These are phyloP conservation scores for Candida tammaniensis DNA, from an alignment of 805 yeast genomes.

Conservation along the genomic window DNA sequence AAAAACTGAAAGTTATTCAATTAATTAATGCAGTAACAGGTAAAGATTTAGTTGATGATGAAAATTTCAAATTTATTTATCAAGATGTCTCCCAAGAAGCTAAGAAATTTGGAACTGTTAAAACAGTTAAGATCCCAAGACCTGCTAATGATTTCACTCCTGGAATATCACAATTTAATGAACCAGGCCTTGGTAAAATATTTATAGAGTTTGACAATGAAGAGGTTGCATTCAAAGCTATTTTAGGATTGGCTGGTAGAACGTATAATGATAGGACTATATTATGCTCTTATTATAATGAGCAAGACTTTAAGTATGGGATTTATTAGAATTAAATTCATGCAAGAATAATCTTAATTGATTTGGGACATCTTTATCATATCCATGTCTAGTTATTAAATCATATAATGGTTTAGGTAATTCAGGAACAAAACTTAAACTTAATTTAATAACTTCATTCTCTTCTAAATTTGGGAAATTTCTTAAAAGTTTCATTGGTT, in stretches of 20 bases:
- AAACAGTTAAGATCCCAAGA: conserved; percentile 57
- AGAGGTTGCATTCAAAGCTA: conserved; percentile 53
- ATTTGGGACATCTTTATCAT: conserved; percentile 44
- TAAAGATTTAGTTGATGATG: conserved; percentile 56
- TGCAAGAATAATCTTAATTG: conserved; percentile 19
- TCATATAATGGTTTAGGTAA: conserved; percentile 67
- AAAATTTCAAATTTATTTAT: conserved; percentile 45
- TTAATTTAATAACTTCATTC: conserved; percentile 69
- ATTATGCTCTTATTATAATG: conserved; percentile 60
- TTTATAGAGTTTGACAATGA: conserved; percentile 60
- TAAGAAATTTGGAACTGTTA: conserved; percentile 49
- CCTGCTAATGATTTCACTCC: conserved; percentile 51
- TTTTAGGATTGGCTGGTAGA: conserved; percentile 61
- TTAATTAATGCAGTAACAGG: conserved; percentile 65
- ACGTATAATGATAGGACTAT: conserved; percentile 67
- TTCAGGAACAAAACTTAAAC: conserved; percentile 75
- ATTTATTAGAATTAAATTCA: conserved; percentile 17
- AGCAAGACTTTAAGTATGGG: conserved; percentile 52
- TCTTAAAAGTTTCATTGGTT: conserved; percentile 74
- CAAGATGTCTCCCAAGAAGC: conserved; percentile 53
- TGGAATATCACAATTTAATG: conserved; percentile 33
- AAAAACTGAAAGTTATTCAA: conserved; percentile 55
- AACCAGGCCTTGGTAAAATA: conserved; percentile 68
- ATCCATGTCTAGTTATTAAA: conserved; percentile 60
- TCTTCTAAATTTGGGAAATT: conserved; percentile 73